Conservation (phyloP, 2,329 filamentous ascomycete genomes). For the Teratosphaeria epicoccoides region DNA sequence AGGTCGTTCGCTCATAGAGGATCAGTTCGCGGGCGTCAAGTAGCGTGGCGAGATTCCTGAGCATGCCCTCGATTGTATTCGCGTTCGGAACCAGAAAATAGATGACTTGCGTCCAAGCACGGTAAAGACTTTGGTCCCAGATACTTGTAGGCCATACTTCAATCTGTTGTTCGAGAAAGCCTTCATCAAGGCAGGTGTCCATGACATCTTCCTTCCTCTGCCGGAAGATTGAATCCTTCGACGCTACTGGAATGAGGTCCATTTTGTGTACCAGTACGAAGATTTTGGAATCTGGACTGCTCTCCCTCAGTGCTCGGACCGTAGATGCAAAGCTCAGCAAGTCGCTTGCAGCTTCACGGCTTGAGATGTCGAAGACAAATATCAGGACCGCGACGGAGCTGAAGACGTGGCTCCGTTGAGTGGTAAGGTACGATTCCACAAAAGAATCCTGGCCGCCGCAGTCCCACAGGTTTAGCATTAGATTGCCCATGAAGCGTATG, state of each 20-base stretch:
- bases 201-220: conserved; percentile 70
- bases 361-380: conserved; percentile 98
- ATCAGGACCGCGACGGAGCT: conserved; percentile 93
- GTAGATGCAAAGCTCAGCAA: conserved; percentile 86
- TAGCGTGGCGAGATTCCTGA: conserved; percentile 69
- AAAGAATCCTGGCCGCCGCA: conserved; percentile 98
- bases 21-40: conserved; percentile 91
- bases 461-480: conserved; percentile 97
- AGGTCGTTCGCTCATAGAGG: conserved; percentile 89
- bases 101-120: conserved; percentile 96
- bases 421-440: conserved; percentile 94
- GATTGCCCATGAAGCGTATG: conserved; percentile 95
- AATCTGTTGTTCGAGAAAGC: conserved; percentile 49
- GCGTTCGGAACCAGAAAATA: conserved; percentile 96
- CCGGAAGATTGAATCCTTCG: conserved; percentile 72
- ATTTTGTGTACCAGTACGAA: conserved; percentile 98
- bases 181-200: conserved; percentile 52
- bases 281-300: conserved; percentile 67
- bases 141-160: conserved; percentile 92
- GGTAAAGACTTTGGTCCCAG: conserved; percentile 97
- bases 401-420: conserved; percentile 93
- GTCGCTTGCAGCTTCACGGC: conserved; percentile 84
- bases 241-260: conserved; percentile 73
- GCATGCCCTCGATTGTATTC: conserved; percentile 72
- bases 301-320: conserved; percentile 78